Evolutionary conservation across 768 basidiomycete species (phyloP).

Genomic region (Pleurotus tuber-regium): DNA sequence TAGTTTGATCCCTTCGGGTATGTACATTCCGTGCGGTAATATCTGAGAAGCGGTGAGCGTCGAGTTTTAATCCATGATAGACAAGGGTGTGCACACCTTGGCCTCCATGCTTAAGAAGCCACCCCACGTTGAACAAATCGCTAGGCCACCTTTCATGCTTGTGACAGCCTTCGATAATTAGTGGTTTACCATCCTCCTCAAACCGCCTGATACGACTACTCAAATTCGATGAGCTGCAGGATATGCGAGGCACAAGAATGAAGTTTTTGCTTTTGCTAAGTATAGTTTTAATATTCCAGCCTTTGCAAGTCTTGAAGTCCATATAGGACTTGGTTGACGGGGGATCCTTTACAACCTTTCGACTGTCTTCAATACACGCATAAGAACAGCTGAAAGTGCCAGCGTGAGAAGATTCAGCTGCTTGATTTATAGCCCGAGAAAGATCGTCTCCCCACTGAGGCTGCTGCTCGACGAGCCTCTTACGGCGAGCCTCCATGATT

Average conservation of each 20-base stretch:
- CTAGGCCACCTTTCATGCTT: constrained; percentile 52
- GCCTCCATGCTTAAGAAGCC: constrained; percentile 39
- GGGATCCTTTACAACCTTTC: too few relatives aligned
- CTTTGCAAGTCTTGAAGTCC: constrained; percentile 18
- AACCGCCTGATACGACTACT: constrained; percentile 36
- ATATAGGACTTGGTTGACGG: too few relatives aligned
- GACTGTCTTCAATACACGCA: too few relatives aligned
- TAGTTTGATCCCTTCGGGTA: constrained; percentile 48
- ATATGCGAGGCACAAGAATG: constrained; percentile 34
- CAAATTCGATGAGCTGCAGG: constrained; percentile 27
- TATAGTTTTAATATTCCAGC: constrained; percentile 50
- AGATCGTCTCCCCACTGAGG: too few relatives aligned
- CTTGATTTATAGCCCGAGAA: too few relatives aligned
- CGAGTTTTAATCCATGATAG: background rate
- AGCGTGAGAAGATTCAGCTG: too few relatives aligned
- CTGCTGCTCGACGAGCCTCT: too few relatives aligned
- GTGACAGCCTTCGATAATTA: constrained; percentile 66
- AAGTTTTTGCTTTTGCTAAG: constrained; percentile 41
- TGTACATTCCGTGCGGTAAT: constrained; percentile 65
- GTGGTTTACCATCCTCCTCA: constrained; percentile 52
- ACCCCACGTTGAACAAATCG: constrained; percentile 52
- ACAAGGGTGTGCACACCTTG: constrained; percentile 17
- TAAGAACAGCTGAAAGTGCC: too few relatives aligned
- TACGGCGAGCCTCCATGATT: too few relatives aligned
- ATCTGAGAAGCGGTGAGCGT: constrained; percentile 33